These are phyloP conservation scores for Prunella vulgaris DNA, from an alignment of 257 asterid species.

Conservation along the genomic window DNA sequence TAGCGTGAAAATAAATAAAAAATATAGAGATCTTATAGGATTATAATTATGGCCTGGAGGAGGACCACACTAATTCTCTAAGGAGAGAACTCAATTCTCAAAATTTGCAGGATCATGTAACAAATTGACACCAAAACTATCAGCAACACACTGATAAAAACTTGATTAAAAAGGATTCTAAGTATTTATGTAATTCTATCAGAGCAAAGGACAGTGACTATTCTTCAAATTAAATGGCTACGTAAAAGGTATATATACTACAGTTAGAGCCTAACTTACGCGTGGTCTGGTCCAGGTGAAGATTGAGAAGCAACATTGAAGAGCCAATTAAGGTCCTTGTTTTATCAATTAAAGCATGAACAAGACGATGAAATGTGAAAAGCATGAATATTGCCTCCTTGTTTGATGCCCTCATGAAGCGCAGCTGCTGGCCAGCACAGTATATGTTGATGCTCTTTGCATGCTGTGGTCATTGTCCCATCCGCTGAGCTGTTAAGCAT, in stretches of 20 bases:
- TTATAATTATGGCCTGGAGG: neutral
- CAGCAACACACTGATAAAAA: neutral
- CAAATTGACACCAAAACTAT: slow-evolving; percentile 15
- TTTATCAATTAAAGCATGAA: slow-evolving; percentile 31
- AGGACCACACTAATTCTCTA: neutral
- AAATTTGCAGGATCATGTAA: neutral
- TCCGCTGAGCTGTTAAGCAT: slow-evolving; percentile 24
- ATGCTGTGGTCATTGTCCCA: slow-evolving; percentile 13
- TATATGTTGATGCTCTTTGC: neutral
- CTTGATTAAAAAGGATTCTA: neutral
- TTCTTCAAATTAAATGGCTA: neutral
- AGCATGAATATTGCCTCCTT: slow-evolving; percentile 25
- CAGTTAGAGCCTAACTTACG: neutral
- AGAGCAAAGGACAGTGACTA: slow-evolving; percentile 2
- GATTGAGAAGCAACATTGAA: slow-evolving; percentile 2
- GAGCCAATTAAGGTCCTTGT: slow-evolving; percentile 16
- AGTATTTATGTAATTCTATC: slow-evolving; percentile 5
- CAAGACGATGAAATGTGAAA: slow-evolving; percentile 21
- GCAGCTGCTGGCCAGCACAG: neutral
- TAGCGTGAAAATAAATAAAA: neutral
- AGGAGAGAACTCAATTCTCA: neutral
- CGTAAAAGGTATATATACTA: slow-evolving; percentile 1
- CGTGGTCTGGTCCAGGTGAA: neutral
- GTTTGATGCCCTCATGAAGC: slow-evolving; percentile 21
- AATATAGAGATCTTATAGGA: neutral